Base-by-base conservation (phyloP, 2,329 filamentous ascomycete species). In the Diaporthe vaccinii region DNA sequence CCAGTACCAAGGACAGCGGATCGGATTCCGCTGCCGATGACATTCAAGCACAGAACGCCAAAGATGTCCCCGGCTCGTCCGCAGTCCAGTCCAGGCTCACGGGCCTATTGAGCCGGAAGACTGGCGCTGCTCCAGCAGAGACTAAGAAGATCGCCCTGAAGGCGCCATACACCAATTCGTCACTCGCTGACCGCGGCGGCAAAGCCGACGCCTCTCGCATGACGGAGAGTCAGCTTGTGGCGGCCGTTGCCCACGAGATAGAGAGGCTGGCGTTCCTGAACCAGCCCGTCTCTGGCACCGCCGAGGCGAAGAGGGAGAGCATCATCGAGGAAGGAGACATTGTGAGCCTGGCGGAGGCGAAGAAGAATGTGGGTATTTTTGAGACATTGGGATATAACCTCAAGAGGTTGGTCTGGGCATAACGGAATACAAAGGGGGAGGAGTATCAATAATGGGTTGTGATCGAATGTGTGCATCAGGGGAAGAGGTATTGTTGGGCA, bases 391-490 rank as follows among this genome's bases (percentile, higher is more conserved):
- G 95, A 2, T 95, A 98, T 86, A 94, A 93, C 75, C 89, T 98
- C 80, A 98, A 98, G 90, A 98, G 95, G 87, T 85, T 98, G 82
- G 95, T 99, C 17, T 98, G 97, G 97, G 90, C 90, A 34, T 84
- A 73, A 80, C 34, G 41, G 44, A 57, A 28, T 55, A 53, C 17
- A 12, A 15, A 44, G 9, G 4, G 10, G n/a, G 8, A 25, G 14
- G 12, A 6, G 34, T 28, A 17, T 41, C 3, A 15, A 22, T 58
- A 25, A 31, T 39, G 36, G 31, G 67, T 1, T 25, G 57, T 25
- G 25, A 3, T 36, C 10, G 25, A 10, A 6, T 15, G 25, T 41
- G 9, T 55, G 25, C 25, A 57, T 22, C n/a, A 31, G 20, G 9
- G 1, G 22, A 22, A 17, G 6, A n/a, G 7, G 36, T n/a, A n/a